Percentiles rank a stretch among this genome's conserved stretches.
phyloP scores from a whole-genome alignment of 148 eudicot genomes.

The Selenicereus undatus region DNA sequence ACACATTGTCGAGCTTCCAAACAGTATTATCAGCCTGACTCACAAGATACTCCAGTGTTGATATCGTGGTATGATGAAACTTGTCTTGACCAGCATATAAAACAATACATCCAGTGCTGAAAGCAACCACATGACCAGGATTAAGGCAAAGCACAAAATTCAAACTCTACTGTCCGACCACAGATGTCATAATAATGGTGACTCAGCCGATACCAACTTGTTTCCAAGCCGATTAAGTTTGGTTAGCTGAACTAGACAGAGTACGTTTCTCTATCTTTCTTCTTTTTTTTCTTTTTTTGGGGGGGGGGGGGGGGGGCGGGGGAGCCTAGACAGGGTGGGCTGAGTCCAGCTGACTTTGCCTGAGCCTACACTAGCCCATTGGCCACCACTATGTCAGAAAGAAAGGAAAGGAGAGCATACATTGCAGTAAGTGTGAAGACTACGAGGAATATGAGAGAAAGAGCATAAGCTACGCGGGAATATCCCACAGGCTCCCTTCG shows the following conservation, averaged over 20 bases:
- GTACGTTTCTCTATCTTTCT: no score
- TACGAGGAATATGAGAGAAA: slow-evolving; percentile 63
- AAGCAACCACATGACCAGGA: slow-evolving; percentile 21
- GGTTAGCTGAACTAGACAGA: no score
- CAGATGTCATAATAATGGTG: no score
- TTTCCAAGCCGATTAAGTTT: no score
- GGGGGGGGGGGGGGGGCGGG: no score
- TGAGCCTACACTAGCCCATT: no score
- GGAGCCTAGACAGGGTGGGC: no score
- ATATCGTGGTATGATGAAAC: slow-evolving; percentile 56
- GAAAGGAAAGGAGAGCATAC: slow-evolving; percentile 39
- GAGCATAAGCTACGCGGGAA: slow-evolving; percentile 60
- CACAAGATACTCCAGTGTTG: slow-evolving; percentile 59
- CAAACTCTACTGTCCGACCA: not conserved
- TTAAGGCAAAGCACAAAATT: not conserved
- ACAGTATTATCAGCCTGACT: slow-evolving; percentile 61
- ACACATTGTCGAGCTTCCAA: slow-evolving; percentile 63
- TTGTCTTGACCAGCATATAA: slow-evolving; percentile 76
- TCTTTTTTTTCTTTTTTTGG: no score
- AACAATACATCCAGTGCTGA: slow-evolving; percentile 74
- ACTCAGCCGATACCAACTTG: no score
- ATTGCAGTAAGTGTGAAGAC: slow-evolving; percentile 77
- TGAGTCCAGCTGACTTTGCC: no score
- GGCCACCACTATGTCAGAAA: not conserved
- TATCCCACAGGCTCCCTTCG: slow-evolving; percentile 62